Evolutionary conservation across 768 basidiomycete genomes (phyloP).

Genomic region (Hydnum rufescens): DNA sequence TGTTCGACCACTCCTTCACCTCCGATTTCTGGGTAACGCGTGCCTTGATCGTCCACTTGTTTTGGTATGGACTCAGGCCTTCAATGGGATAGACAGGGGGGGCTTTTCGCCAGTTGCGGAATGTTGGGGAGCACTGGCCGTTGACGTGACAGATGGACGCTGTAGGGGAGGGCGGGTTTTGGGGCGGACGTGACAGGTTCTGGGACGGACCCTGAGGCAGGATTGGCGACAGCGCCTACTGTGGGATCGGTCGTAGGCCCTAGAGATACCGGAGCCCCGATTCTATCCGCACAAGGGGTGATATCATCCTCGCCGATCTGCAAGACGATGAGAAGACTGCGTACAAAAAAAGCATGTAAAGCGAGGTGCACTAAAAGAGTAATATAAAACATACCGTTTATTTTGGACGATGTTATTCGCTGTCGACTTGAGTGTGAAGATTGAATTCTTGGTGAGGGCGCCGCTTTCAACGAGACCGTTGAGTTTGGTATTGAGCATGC

Average conservation of each 20-base stretch:
- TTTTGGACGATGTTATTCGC: constrained; percentile 71
- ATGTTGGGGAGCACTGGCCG: constrained; percentile 11
- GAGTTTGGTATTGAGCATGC: constrained; percentile 87
- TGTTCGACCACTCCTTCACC: constrained; percentile 75
- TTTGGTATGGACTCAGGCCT: constrained; percentile 87
- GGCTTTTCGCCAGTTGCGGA: constrained; percentile 13
- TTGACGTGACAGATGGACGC: neutral
- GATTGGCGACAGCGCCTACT: constrained; percentile 14
- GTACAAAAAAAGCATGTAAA: neutral
- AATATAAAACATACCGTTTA: constrained; percentile 41
- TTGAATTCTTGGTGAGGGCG: constrained; percentile 38
- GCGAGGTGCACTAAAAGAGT: constrained; percentile 4
- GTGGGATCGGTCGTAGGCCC: constrained; percentile 1
- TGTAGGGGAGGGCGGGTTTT: constrained; percentile 6
- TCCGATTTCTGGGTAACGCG: constrained; percentile 81
- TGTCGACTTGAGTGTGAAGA: constrained; percentile 53
- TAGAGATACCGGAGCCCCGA: neutral
- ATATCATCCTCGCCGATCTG: neutral
- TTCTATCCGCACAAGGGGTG: neutral
- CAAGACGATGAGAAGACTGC: neutral
- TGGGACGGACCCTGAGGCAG: constrained; percentile 17
- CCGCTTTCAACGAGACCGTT: constrained; percentile 53
- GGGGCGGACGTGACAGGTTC: constrained; percentile 15
- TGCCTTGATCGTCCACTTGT: constrained; percentile 97
- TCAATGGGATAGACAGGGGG: constrained; percentile 62